Evolutionary conservation across 495 filamentous ascomycete genomes (phyloP).

Genomic region (Xylaria acuta): DNA sequence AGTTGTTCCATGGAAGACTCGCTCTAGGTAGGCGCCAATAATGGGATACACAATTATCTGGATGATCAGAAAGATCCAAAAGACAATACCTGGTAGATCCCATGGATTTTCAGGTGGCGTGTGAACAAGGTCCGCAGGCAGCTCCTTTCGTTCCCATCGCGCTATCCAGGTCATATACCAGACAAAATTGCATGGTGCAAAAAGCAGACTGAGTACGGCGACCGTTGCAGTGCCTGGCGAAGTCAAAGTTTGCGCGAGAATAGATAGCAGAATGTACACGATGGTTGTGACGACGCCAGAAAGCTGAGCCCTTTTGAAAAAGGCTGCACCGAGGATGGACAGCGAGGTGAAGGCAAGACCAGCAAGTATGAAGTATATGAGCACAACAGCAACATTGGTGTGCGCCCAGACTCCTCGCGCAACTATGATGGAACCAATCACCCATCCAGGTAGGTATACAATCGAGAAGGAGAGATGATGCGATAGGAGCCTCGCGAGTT

Average conservation of each 20-base stretch:
- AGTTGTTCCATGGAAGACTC: slow-evolving; percentile 74
- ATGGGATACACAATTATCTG: slow-evolving; percentile 77
- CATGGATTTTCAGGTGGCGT: slow-evolving; percentile 66
- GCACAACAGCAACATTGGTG: slow-evolving; percentile 63
- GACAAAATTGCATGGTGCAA: slow-evolving; percentile 78
- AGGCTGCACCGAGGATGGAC: slow-evolving; percentile 71
- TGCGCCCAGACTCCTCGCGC: slow-evolving; percentile 66
- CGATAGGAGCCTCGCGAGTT: slow-evolving; percentile 68
- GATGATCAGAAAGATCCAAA: slow-evolving; percentile 72
- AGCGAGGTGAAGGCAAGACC: slow-evolving; percentile 72
- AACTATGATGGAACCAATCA: slow-evolving; percentile 68
- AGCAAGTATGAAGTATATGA: slow-evolving; percentile 67
- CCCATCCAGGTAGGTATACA: slow-evolving; percentile 74
- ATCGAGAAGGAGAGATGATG: slow-evolving; percentile 72
- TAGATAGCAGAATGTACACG: slow-evolving; percentile 67
- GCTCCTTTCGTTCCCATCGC: slow-evolving; percentile 64
- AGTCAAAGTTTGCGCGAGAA: slow-evolving; percentile 70
- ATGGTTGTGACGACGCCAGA: slow-evolving; percentile 74
- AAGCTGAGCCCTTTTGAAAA: slow-evolving; percentile 80
- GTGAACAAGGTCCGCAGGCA: slow-evolving; percentile 61
- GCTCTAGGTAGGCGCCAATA: slow-evolving; percentile 73
- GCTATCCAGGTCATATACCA: slow-evolving; percentile 74
- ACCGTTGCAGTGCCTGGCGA: slow-evolving; percentile 64
- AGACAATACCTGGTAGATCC: slow-evolving; percentile 65
- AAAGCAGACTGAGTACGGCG: slow-evolving; percentile 69